Percentiles rank a stretch among this genome's conserved stretches.
These are phyloP conservation scores for Stagonosporopsis rhizophila DNA, from an alignment of 2,329 filamentous ascomycete genomes.

Conservation along the genomic window DNA sequence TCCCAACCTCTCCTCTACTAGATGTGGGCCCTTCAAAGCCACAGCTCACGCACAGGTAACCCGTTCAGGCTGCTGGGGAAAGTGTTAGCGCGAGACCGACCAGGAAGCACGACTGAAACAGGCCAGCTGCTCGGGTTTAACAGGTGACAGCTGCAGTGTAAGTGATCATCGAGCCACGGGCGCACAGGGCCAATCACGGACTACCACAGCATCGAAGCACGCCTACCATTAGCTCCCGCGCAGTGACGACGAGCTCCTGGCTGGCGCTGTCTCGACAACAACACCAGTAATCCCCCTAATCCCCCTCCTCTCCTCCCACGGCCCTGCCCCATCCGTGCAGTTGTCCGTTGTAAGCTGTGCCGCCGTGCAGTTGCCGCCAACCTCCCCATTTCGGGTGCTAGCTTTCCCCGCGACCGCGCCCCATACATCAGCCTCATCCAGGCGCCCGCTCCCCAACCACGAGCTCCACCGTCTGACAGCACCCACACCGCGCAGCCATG, in stretches of 20 bases:
- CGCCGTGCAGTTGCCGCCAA: constrained; percentile 26
- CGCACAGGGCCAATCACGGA: constrained; percentile 18
- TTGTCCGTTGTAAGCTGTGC: constrained; percentile 6
- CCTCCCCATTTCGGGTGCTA: constrained; percentile 29
- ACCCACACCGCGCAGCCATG: constrained; percentile 39
- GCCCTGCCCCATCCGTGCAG: constrained; percentile 11
- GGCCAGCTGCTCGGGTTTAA: constrained; percentile 19
- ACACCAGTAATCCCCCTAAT: background rate
- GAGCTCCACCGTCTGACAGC: constrained; percentile 23
- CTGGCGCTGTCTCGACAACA: constrained; percentile 7
- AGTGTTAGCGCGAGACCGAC: background rate
- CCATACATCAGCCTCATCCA: constrained; percentile 42
- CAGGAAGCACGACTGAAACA: constrained; percentile 3
- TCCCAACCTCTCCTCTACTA: too few relatives aligned
- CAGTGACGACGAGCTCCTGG: constrained; percentile 24
- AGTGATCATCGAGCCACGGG: constrained; percentile 1
- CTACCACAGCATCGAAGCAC: constrained; percentile 21
- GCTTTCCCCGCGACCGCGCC: constrained; percentile 39
- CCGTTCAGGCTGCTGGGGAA: background rate
- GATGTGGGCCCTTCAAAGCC: background rate
- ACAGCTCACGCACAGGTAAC: background rate
- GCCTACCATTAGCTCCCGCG: constrained; percentile 10
- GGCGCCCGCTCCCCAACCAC: constrained; percentile 28
- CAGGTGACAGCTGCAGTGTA: constrained; percentile 31
- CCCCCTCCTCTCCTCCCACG: background rate